Percentiles rank a stretch among this genome's conserved stretches.
phyloP scores from a whole-genome alignment of 164 flowering plant genomes.

The Kalanchoe fedtschenkoi region DNA sequence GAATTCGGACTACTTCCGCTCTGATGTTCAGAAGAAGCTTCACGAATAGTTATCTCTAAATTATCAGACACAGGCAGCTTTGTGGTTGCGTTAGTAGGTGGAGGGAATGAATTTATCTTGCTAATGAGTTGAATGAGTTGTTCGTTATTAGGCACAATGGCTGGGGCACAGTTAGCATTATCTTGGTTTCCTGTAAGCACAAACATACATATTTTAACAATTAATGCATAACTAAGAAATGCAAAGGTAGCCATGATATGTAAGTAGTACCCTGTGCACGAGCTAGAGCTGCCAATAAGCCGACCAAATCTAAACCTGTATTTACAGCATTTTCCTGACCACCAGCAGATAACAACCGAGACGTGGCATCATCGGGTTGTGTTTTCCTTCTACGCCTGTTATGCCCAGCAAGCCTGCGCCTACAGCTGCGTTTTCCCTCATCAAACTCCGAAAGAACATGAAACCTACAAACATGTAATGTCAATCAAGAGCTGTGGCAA shows the following conservation, averaged over 20 bases:
- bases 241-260: background rate
- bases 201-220: background rate
- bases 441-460: conserved; percentile 85
- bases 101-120: conserved; percentile 53
- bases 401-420: conserved; percentile 92
- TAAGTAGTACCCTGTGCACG: conserved; percentile 49
- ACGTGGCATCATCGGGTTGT: conserved; percentile 61
- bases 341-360: conserved; percentile 28
- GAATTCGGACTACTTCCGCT: conserved; percentile 24
- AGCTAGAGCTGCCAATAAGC: conserved; percentile 46
- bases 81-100: conserved; percentile 32
- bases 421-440: conserved; percentile 91
- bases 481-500: background rate
- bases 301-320: conserved; percentile 54
- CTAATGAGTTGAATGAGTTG: conserved; percentile 63
- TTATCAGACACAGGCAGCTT: conserved; percentile 29
- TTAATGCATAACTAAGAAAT: background rate
- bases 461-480: conserved; percentile 38
- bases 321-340: conserved; percentile 21
- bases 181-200: conserved; percentile 34
- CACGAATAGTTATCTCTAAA: conserved; percentile 18
- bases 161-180: conserved; percentile 15
- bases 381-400: conserved; percentile 82
- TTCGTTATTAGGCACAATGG: conserved; percentile 34
- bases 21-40: conserved; percentile 23